These are phyloP conservation scores for Arachnomyces sp. DNA, from an alignment of 2,329 filamentous ascomycete genomes.

Conservation along the genomic window DNA sequence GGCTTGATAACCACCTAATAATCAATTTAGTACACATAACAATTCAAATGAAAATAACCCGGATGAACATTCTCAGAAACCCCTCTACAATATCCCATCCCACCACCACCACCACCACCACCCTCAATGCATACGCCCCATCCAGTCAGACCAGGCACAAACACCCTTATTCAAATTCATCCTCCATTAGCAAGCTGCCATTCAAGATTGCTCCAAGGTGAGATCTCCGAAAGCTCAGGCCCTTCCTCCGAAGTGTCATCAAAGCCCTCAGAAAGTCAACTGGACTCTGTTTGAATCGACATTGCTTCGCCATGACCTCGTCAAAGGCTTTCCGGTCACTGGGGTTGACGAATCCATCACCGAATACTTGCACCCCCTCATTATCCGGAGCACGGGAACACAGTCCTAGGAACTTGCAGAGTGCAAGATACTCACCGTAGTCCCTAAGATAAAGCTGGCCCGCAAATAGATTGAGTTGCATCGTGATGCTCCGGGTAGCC, in stretches of 20 bases:
- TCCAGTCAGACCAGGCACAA: too few relatives aligned
- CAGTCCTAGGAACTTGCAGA: conserved; percentile 13
- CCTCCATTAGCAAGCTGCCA: neutral
- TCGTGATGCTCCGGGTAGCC: conserved; percentile 16
- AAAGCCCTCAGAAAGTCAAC: conserved; percentile 1
- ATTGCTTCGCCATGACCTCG: neutral
- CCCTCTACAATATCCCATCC: too few relatives aligned
- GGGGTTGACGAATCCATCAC: conserved; percentile 5
- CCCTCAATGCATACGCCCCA: too few relatives aligned
- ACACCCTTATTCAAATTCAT: neutral
- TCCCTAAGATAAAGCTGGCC: conserved; percentile 55
- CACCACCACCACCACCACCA: too few relatives aligned
- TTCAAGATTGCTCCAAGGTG: conserved; percentile 6
- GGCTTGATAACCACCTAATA: too few relatives aligned
- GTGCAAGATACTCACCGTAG: conserved; percentile 42
- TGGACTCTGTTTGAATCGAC: conserved; percentile 2
- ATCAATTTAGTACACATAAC: too few relatives aligned
- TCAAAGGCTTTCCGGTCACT: neutral
- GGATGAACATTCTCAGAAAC: too few relatives aligned
- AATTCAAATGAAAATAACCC: too few relatives aligned
- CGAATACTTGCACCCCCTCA: neutral
- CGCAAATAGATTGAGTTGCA: conserved; percentile 54
- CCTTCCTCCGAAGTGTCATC: conserved; percentile 3
- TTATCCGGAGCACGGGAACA: neutral
- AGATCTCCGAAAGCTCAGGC: conserved; percentile 4